These are phyloP conservation scores for Stemphylium vesicarium DNA, from an alignment of 2,329 filamentous ascomycete species.

Conservation along the genomic window DNA sequence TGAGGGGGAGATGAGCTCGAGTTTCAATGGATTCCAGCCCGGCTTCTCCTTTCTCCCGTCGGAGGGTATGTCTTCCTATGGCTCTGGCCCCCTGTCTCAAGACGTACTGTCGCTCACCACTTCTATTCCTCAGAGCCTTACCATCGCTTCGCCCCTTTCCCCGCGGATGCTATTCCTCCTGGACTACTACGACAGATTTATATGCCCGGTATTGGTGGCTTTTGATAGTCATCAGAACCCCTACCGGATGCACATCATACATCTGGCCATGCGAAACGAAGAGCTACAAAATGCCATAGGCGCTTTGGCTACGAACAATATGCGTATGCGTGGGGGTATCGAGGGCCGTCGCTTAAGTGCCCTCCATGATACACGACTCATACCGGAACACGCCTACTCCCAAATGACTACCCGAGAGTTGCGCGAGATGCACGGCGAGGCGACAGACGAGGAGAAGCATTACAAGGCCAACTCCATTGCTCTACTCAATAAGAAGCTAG, in stretches of 20 bases:
- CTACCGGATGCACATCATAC: constrained; percentile 81
- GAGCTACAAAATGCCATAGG: constrained; percentile 93
- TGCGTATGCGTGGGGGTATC: constrained; percentile 80
- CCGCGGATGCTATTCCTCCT: constrained; percentile 86
- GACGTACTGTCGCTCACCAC: constrained; percentile 49
- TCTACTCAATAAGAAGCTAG: constrained; percentile 82
- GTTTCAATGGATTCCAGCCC: constrained; percentile 46
- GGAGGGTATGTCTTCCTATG: constrained; percentile 51
- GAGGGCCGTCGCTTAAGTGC: constrained; percentile 49
- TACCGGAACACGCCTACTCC: constrained; percentile 48
- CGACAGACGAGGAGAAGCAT: constrained; percentile 76
- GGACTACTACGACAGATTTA: constrained; percentile 91
- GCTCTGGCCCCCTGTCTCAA: constrained; percentile 47
- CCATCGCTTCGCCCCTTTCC: constrained; percentile 65
- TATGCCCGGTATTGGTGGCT: constrained; percentile 89
- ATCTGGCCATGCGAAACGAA: constrained; percentile 76
- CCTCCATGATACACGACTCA: constrained; percentile 37
- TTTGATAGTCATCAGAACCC: constrained; percentile 85
- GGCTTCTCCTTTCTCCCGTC: constrained; percentile 49
- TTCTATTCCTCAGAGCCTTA: constrained; percentile 54
- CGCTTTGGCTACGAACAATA: constrained; percentile 84
- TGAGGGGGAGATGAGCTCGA: constrained; percentile 49
- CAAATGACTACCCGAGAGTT: constrained; percentile 46
- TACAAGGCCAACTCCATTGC: constrained; percentile 85
- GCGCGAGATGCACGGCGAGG: constrained; percentile 58